A percentile compares a stretch with the other conserved stretches of the same genome.
Conservation (phyloP, 1,139 yeast species). For the Saccharomyces hybrid region DNA sequence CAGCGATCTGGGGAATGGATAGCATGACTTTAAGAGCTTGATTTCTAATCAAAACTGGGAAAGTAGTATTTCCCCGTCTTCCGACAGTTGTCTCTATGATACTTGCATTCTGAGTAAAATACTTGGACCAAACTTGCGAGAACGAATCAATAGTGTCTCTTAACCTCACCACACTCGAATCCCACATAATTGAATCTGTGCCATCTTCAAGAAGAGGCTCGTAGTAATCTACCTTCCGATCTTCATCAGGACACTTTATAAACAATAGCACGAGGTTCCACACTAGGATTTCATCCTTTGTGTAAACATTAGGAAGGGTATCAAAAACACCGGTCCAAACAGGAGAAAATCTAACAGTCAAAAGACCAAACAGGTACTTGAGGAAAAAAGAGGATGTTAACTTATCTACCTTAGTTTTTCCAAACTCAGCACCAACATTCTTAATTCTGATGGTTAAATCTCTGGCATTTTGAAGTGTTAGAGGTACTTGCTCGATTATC, state of each 20-base stretch:
- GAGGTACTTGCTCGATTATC: constrained; percentile 65
- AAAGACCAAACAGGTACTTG: constrained; percentile 61
- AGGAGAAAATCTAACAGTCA: constrained; percentile 76
- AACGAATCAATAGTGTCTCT: constrained; percentile 28
- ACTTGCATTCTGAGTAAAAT: constrained; percentile 30
- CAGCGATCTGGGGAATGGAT: constrained; percentile 59
- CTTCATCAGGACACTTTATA: constrained; percentile 18
- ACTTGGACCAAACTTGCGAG: constrained; percentile 25
- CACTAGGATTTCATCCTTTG: constrained; percentile 39
- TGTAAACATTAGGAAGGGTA: constrained; percentile 43
- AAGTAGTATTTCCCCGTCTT: constrained; percentile 33
- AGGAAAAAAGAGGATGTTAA: constrained; percentile 39
- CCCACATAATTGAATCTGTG: constrained; percentile 22
- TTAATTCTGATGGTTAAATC: constrained; percentile 68
- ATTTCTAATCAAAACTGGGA: constrained; percentile 26
- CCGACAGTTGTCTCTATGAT: constrained; percentile 35
- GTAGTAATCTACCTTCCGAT: constrained; percentile 14
- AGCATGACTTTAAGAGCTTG: constrained; percentile 37
- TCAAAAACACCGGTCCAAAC: constrained; percentile 73
- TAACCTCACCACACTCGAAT: constrained; percentile 33
- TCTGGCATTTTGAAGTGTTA: constrained; percentile 62
- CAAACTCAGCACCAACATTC: constrained; percentile 46
- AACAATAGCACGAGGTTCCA: constrained; percentile 52
- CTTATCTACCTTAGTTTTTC: constrained; percentile 34
- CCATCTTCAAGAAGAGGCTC: constrained; percentile 13